phyloP scores from a whole-genome alignment of 805 yeast species.

The Kuraishia capsulata region DNA sequence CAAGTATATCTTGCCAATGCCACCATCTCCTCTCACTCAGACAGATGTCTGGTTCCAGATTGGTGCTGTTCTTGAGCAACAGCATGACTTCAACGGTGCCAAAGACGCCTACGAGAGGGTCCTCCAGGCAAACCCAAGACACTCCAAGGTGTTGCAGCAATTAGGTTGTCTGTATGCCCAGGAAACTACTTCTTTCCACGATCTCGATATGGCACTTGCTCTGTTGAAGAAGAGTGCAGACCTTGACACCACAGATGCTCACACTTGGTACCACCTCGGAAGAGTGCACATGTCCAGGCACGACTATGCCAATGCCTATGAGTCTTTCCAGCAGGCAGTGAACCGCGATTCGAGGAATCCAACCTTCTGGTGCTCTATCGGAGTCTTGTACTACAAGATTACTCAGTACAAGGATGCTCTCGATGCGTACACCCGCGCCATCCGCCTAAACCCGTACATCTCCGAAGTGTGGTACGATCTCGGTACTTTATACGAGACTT shows the following conservation, averaged over 20 bases:
- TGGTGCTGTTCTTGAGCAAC: constrained; percentile 91
- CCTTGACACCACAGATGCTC: constrained; percentile 85
- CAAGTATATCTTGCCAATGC: constrained; percentile 80
- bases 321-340: constrained; percentile 97
- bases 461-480: constrained; percentile 98
- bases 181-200: constrained; percentile 59
- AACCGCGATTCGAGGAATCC: constrained; percentile 95
- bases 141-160: constrained; percentile 93
- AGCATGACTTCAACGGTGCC: constrained; percentile 85
- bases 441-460: constrained; percentile 89
- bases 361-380: constrained; percentile 95
- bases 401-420: constrained; percentile 94
- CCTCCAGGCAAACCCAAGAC: constrained; percentile 80
- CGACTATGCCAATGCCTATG: constrained; percentile 93
- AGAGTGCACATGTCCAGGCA: constrained; percentile 95
- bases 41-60: constrained; percentile 99
- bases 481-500: constrained; percentile 94
- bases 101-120: constrained; percentile 94
- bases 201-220: constrained; percentile 75
- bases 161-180: constrained; percentile 90
- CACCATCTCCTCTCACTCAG: constrained; percentile 93
- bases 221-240: constrained; percentile 82
- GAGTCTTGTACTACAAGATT: constrained; percentile 93
- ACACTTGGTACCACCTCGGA: constrained; percentile 95
- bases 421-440: constrained; percentile 96